Base-by-base conservation (phyloP, 139 green algal species). In the Haematococcus sp. region DNA sequence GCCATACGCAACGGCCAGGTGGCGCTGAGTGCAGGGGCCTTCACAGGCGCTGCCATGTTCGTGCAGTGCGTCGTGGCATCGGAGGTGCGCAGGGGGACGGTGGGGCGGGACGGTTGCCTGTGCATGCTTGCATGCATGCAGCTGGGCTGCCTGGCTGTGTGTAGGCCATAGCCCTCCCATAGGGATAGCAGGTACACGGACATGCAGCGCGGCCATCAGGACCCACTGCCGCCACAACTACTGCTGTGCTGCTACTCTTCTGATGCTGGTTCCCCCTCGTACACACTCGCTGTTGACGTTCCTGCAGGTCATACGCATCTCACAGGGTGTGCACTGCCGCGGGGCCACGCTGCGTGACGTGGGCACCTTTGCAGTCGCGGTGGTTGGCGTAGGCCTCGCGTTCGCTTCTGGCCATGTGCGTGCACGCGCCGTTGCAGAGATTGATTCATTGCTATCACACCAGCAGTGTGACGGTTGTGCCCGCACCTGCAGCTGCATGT, bases 331-430 rank as follows among this genome's bases (percentile, higher is more conserved):
- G 20, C 81, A 75, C 63, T 90, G 84, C 30, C 63, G 84, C 0
- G 89, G 90, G 0, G 93, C 93, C 19, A 93, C 91, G 34, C 72
- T 94, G n/a, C 76, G 93, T 0, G 93, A 97, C 69, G 78, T 94
- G 4, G 73, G 68, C 20, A 81, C 76, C 17, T 92, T 91, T 73
- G 52, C 81, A 49, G 63, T 89, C 27, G 80, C 84, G 0, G 71
- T 89, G 1, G 51, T 70, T 0, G 70, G 75, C 11, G 79, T 91
- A 30, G 55, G 82, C 22, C 58, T 87, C n/a, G 76, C 86, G 1
- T 78, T 89, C n/a, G 61, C 63, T 17, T 76, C 76, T 1, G 80
- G 80, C 15, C 49, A 74, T 46, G 80, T 77, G 31, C 52, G 73
- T 75, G 25, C 32, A 27, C 25, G 51, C 58, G 13, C 31, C n/a